phyloP scores from a whole-genome alignment of 495 filamentous ascomycete genomes.

The Friedmanniomyces simplex region DNA sequence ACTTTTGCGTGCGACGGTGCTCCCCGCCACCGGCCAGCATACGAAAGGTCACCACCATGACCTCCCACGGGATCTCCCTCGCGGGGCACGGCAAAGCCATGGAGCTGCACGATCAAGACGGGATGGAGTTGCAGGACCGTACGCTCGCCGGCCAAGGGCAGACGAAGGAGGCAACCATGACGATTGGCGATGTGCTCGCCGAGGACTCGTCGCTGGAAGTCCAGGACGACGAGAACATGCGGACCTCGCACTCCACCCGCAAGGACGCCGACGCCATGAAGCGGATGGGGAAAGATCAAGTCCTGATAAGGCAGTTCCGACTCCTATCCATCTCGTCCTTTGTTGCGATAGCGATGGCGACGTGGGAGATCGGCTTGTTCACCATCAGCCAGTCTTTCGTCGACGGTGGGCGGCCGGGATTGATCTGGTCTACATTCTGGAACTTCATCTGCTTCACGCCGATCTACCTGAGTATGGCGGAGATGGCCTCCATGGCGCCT shows the following conservation, averaged over 20 bases:
- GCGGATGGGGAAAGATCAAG: slow-evolving; percentile 8
- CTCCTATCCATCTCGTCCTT: slow-evolving; percentile 5
- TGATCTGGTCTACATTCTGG: slow-evolving; percentile 1
- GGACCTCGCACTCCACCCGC: background rate
- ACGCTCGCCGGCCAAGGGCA: background rate
- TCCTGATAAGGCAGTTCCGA: background rate
- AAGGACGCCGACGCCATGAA: slow-evolving; percentile 2
- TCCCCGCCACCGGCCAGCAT: no score
- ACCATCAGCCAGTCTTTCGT: slow-evolving; percentile 4
- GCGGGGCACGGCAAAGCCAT: background rate
- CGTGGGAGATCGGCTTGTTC: slow-evolving; percentile 10
- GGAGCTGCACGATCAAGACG: background rate
- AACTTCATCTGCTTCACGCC: slow-evolving; percentile 6
- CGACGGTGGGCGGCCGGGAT: slow-evolving; percentile 1
- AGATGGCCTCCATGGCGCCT: no score
- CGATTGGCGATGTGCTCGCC: background rate
- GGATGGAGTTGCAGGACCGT: background rate
- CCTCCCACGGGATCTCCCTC: background rate
- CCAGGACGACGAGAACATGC: background rate
- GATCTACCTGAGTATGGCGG: slow-evolving; percentile 5
- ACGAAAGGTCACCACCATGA: background rate
- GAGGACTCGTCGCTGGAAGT: background rate
- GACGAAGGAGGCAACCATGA: background rate
- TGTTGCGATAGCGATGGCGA: slow-evolving; percentile 3
- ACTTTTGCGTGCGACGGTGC: no score